Evolutionary conservation across 192 early-diverging fungal genomes (phyloP), one percentile per base, ranked within the genome.

Genomic region (Coemansia erecta): DNA sequence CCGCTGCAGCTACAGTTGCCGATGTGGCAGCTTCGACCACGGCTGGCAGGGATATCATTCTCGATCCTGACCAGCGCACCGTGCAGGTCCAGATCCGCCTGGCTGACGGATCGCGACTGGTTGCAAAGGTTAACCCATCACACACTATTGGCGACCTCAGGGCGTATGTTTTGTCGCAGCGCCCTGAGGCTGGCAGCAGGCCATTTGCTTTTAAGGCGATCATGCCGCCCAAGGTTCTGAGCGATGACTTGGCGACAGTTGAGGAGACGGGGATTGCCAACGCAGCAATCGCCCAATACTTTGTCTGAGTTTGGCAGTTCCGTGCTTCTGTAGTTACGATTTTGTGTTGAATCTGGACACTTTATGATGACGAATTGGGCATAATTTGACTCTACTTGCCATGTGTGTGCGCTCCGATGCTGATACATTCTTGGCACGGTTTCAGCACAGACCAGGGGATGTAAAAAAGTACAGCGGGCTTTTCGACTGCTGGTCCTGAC

Each of bases 61-160:
- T 97, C 28, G 94, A 99, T 61, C 68, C 83, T 15, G 73, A 61
- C 12, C 85, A 86, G 60, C 97, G 93, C 12, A 81, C 83, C 8
- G 95, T 95, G 6, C 84, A 87, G 26, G 82, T 99, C n/a, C 95
- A 97, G 73, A 85, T 99, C 53, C 84, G 97, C 35, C 71, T 99
- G 50, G 91, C 83, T 6, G 94, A 98, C 62, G 95, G 97, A 18
- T 84, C 91, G 15, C 84, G 92, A 56, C 67, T 94, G 79, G 85
- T 97, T n/a, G 87, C 85, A n/a, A 86, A 85, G 53, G 86, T 91
- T 57, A 98, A 98, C 67, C 92, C 93, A 47, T 87, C 89, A 13
- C 92, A 97, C 58, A 95, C 92, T 0, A 70, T 98, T 50, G 89
- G 83, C 26, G 96, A 97, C 53, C 66, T 98, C 26, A 84, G 92